Base-by-base conservation (phyloP, 208 protist species). In the Strigomonas galati region DNA sequence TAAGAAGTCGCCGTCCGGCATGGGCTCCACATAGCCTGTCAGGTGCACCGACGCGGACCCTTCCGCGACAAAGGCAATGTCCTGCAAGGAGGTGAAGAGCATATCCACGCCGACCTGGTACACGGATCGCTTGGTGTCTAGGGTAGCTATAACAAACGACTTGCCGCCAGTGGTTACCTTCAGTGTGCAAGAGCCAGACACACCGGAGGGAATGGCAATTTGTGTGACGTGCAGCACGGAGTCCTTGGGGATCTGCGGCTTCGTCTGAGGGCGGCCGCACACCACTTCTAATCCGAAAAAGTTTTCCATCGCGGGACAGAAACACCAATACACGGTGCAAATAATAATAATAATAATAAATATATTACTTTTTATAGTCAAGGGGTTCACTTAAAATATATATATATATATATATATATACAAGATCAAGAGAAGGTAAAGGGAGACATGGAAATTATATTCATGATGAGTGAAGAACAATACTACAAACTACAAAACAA, bases 281-380 rank as follows among this genome's bases (percentile, higher is more conserved):
- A 61, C 63, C 14, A 93, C 84, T 66, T 93, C 87, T 12, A 89
- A 9, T 40, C 87, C 87, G 57, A 89, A 93, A 62, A 93, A 93
- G 19, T 77, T 76, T 49, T 93, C 81, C 87, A 93, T 93, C 32
- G 24, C 26, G n/a, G n/a, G n/a, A 37, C 32, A 12, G 6, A 9
- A 9, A 9, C 32, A 37, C 6, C 32, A 37, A 37, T 9, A 9
- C 32, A 37, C 6, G 9, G 6, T 12, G 32, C 9, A 37, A 37
- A 37, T 37, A 37, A 37, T 37, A 37, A 37, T 12, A 37, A 37
- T 12, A 37, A 37, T 37, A 37, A 37, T 37, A 37, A 9, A 9
- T 37, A 37, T 9, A 9, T n/a, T n/a, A n/a, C n/a, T n/a, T n/a
- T n/a, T n/a, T n/a, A n/a, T n/a, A n/a, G n/a, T n/a, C n/a, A n/a